phyloP scores from a whole-genome alignment of 2,329 filamentous ascomycete species.

The Diaporthe capsici region DNA sequence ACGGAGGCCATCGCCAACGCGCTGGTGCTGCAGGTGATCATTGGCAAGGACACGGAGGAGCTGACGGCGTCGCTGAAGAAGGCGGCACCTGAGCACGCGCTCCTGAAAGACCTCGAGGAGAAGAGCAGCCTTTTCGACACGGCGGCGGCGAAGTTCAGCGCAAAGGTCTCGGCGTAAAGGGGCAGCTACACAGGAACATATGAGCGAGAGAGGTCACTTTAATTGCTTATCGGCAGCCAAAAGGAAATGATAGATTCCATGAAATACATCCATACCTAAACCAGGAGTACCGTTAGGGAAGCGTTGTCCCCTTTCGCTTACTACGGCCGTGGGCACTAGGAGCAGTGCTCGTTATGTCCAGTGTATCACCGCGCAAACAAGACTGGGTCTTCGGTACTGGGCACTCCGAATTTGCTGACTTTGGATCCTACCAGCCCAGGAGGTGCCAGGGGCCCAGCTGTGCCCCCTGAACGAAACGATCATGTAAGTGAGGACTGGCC shows the following conservation, averaged over 20 bases:
- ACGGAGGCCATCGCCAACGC: slow-evolving; percentile 85
- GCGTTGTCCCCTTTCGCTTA: no score
- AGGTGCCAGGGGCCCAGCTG: neutral
- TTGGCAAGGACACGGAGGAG: slow-evolving; percentile 79
- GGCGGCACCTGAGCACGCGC: slow-evolving; percentile 75
- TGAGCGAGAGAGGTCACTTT: slow-evolving; percentile 21
- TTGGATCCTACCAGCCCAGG: neutral
- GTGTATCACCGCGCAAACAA: neutral
- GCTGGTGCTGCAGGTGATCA: slow-evolving; percentile 82
- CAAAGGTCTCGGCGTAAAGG: slow-evolving; percentile 79
- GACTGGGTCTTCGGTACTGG: neutral
- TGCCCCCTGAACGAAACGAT: neutral
- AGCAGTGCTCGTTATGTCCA: neutral
- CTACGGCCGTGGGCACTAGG: neutral
- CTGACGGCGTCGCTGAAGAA: slow-evolving; percentile 73
- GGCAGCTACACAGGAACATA: neutral
- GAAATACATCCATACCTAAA: neutral
- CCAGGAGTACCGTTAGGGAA: neutral
- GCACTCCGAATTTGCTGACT: slow-evolving; percentile 12
- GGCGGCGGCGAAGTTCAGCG: slow-evolving; percentile 87
- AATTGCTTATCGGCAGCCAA: slow-evolving; percentile 28
- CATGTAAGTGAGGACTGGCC: slow-evolving; percentile 6
- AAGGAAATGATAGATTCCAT: slow-evolving; percentile 34
- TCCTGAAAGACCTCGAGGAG: slow-evolving; percentile 82
- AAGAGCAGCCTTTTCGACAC: slow-evolving; percentile 92